Evolutionary conservation across 2,329 filamentous ascomycete genomes (phyloP), one percentile per base, ranked within the genome.

Genomic region (Colletotrichum tofieldiae): DNA sequence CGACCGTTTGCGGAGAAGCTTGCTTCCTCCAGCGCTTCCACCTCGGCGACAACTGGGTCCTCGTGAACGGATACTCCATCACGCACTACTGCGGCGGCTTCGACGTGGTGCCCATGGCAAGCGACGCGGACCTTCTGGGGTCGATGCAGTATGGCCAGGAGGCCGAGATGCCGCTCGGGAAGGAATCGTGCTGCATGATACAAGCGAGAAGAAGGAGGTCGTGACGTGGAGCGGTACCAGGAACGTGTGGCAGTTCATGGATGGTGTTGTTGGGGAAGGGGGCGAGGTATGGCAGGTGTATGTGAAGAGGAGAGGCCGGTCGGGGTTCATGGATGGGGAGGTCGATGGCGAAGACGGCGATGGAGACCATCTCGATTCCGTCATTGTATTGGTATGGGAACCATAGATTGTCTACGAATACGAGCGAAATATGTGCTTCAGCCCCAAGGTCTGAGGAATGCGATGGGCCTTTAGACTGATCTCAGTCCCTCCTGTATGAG

Each of bases 271-370:
- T 1, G 79, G 78, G 3, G 74, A 78, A 1, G 75, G 80, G 23
- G 83, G 84, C 11, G 79, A 81, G 52, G 82, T 87, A 2, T 84
- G 84, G 84, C 85, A 87, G 78, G 84, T 83, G 0, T 87, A 87
- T 54, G 76, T 86, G 23, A 85, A 84, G 64, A 78, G 62, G 29
- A 41, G 62, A 12, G 71, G 71, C 26, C 56, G 41, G 6, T 37
- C 52, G 2, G 67, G 56, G 18, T 56, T 56, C 37, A 62, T 65
- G n/a, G 54, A 65, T 3, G 69, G 58, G 37, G 67, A 67, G 45
- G 77, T 76, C 65, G 47, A 66, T 23, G 72, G 54, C 32, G 55
- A 55, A n/a, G 74, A 77, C 16, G 78, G 78, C 52, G 77, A 77
- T 37, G 72, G 73, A 7, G 76, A 78, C 7, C 76, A 79, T 39